Conservation (phyloP, 768 basidiomycete species). For the Xanthoconium stramineum region DNA sequence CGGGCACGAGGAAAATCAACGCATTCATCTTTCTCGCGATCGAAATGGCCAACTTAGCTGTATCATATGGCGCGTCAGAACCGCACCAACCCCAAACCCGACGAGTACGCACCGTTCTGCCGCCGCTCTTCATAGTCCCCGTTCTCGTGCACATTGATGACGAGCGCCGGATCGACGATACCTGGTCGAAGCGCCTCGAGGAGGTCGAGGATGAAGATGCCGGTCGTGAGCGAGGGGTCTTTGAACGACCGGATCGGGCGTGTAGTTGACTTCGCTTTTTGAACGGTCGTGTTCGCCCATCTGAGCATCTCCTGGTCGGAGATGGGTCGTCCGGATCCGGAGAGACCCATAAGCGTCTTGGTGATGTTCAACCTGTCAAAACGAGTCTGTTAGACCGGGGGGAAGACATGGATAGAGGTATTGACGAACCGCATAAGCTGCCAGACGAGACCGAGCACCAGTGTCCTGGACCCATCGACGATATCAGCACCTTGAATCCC, state of each 20-base stretch:
- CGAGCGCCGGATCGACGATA: slow-evolving; percentile 86
- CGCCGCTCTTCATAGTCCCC: slow-evolving; percentile 85
- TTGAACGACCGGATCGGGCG: slow-evolving; percentile 87
- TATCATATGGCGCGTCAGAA: background rate
- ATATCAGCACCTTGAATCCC: slow-evolving; percentile 98
- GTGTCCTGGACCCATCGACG: slow-evolving; percentile 87
- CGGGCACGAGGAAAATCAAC: slow-evolving; percentile 93
- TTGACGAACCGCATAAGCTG: slow-evolving; percentile 83
- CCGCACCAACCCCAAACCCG: background rate
- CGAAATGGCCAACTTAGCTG: slow-evolving; percentile 96
- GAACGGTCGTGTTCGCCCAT: slow-evolving; percentile 92
- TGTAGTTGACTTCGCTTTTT: slow-evolving; percentile 57
- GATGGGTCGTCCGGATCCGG: slow-evolving; percentile 73
- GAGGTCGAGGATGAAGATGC: slow-evolving; percentile 89
- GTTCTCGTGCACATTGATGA: slow-evolving; percentile 55
- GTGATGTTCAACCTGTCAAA: slow-evolving; percentile 73
- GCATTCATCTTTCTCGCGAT: slow-evolving; percentile 98
- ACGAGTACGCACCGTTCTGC: slow-evolving; percentile 71
- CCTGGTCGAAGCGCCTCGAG: slow-evolving; percentile 90
- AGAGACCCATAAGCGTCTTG: slow-evolving; percentile 78
- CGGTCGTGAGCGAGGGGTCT: slow-evolving; percentile 85
- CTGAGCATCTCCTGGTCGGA: slow-evolving; percentile 91
- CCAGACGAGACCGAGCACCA: slow-evolving; percentile 97
- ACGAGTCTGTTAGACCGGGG: background rate
- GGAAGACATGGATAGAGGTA: background rate